Conservation (phyloP, 495 filamentous ascomycete species). For the Podospora sp. region DNA sequence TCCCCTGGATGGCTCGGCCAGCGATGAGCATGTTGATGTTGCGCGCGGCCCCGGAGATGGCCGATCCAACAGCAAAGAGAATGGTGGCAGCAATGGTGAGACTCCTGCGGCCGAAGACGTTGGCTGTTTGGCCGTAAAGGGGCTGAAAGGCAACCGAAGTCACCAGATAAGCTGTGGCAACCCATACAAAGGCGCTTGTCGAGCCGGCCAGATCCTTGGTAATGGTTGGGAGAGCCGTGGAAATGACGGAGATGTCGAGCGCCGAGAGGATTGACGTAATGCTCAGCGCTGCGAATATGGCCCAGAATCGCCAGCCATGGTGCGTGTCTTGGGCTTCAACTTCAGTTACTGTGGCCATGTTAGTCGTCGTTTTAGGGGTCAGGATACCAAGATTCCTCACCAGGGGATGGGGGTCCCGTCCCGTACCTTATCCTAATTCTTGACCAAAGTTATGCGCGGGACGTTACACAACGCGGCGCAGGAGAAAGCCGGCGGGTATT, state of each 20-base stretch:
- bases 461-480: too few species aligned
- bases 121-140: constrained; percentile 22
- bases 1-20: constrained; percentile 74
- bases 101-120: constrained; percentile 26
- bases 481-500: too few species aligned
- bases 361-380: too few species aligned
- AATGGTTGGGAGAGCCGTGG: constrained; percentile 48
- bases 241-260: constrained; percentile 46
- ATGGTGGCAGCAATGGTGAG: constrained; percentile 9
- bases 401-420: too few species aligned
- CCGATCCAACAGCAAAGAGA: too few species aligned
- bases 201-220: constrained; percentile 16
- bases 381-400: too few species aligned
- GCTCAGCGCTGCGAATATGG: constrained; percentile 18
- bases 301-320: constrained; percentile 22
- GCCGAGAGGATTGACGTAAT: constrained; percentile 31
- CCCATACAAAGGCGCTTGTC: constrained; percentile 44
- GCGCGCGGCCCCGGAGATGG: too few species aligned
- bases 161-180: constrained; percentile 45
- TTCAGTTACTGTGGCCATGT: too few species aligned
- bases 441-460: too few species aligned
- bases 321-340: too few species aligned
- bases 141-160: constrained; percentile 20
- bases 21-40: constrained; percentile 63
- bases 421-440: too few species aligned